These are phyloP conservation scores for Gonium pectorale DNA, from an alignment of 139 green algal genomes.

Conservation along the genomic window DNA sequence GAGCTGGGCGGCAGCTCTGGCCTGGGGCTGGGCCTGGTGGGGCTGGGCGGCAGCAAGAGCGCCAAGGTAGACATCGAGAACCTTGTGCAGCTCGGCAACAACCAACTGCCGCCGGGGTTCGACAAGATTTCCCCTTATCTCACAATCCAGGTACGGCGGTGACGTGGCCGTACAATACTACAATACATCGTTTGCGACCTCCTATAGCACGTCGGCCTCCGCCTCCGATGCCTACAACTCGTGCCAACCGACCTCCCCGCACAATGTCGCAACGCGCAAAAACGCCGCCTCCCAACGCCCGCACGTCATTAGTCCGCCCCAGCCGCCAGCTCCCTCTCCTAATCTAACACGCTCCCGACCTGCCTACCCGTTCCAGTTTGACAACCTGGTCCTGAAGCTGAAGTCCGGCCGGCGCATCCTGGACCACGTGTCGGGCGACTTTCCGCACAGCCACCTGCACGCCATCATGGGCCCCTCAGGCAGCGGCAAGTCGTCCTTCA, in stretches of 20 bases:
- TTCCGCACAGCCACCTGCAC: conserved; percentile 40
- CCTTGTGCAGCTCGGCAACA: neutral
- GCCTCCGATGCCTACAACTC: no score
- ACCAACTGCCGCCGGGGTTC: conserved; percentile 3
- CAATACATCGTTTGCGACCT: no score
- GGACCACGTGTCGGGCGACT: conserved; percentile 49
- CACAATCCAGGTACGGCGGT: conserved; percentile 23
- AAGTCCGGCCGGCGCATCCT: conserved; percentile 52
- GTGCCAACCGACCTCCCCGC: no score
- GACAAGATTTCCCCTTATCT: conserved; percentile 13
- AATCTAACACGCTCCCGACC: neutral
- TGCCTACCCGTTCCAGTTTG: neutral
- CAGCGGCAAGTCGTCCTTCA: conserved; percentile 70
- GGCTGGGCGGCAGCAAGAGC: neutral
- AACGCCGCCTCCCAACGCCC: no score
- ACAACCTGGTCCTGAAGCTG: conserved; percentile 59
- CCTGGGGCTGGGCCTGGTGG: no score
- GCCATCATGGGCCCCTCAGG: conserved; percentile 74
- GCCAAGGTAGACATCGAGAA: neutral
- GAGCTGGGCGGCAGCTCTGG: neutral
- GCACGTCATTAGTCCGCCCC: neutral
- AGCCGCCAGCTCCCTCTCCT: no score
- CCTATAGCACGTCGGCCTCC: no score
- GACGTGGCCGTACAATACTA: no score
- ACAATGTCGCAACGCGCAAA: no score